Evolutionary conservation across 1,284 basidiomycete species (phyloP).

Genomic region (Ustilago crameri): DNA sequence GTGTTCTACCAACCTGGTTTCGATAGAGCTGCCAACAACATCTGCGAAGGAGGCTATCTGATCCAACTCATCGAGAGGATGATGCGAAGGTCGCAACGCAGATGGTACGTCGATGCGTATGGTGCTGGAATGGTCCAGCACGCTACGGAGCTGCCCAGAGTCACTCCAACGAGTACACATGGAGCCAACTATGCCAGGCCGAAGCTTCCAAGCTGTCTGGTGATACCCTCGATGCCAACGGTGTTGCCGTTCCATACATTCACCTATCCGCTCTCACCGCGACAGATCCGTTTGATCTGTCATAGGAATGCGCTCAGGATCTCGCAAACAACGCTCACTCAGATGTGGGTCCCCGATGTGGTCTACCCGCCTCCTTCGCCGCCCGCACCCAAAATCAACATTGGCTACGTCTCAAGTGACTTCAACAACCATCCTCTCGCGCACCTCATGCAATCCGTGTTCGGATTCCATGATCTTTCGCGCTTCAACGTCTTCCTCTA

Average conservation of each 20-base stretch:
- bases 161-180: constrained; percentile 15
- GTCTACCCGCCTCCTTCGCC: constrained; percentile 74
- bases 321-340: constrained; percentile 72
- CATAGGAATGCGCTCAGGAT: constrained; percentile 74
- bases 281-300: constrained; percentile 73
- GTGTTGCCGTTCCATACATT: constrained; percentile 76
- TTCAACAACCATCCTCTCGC: constrained; percentile 76
- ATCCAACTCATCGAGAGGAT: constrained; percentile 74
- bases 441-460: constrained; percentile 76
- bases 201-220: constrained; percentile 69
- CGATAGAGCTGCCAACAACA: constrained; percentile 55
- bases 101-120: constrained; percentile 72
- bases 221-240: constrained; percentile 71
- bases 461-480: constrained; percentile 72
- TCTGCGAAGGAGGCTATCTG: constrained; percentile 73
- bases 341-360: constrained; percentile 72
- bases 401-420: constrained; percentile 76
- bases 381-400: constrained; percentile 71
- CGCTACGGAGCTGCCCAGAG: constrained; percentile 24
- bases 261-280: constrained; percentile 73
- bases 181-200: constrained; percentile 64
- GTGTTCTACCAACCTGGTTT: constrained; percentile 68
- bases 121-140: constrained; percentile 13
- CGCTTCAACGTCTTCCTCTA: constrained; percentile 73
- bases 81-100: constrained; percentile 72